Conservation (phyloP, 1,284 basidiomycete genomes). For the Golubevia pallescens region DNA sequence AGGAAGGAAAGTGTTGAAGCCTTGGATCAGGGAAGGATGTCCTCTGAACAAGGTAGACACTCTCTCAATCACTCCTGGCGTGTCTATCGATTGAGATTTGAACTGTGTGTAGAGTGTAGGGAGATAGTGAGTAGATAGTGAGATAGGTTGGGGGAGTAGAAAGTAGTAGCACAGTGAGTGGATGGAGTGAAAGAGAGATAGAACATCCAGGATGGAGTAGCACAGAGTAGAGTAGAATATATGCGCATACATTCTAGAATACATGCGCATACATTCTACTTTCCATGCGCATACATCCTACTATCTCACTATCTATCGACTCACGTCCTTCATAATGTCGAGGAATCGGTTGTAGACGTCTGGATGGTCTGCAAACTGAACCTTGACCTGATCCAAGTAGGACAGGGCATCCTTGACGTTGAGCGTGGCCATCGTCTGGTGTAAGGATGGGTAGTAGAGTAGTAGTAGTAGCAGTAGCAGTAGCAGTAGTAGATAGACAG, state of each 20-base stretch:
- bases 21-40: conserved; percentile 90
- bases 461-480: too few relatives aligned
- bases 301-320: background rate
- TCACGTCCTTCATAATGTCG: conserved; percentile 61
- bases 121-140: too few relatives aligned
- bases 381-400: conserved; percentile 64
- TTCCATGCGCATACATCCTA: too few relatives aligned
- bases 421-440: conserved; percentile 24
- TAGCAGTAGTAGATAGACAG: background rate
- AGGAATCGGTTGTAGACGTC: conserved; percentile 64
- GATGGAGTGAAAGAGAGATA: too few relatives aligned
- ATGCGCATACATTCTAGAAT: too few relatives aligned
- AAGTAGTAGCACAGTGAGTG: too few relatives aligned
- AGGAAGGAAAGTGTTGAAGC: conserved; percentile 98
- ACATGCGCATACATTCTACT: too few relatives aligned
- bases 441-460: background rate
- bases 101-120: too few relatives aligned
- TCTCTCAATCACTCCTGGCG: conserved; percentile 95
- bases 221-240: too few relatives aligned
- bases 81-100: conserved; percentile 75
- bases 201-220: too few relatives aligned
- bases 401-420: conserved; percentile 64
- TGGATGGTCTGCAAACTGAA: conserved; percentile 62
- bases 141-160: too few relatives aligned
- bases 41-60: conserved; percentile 94